A percentile compares a stretch with the other conserved stretches of the same genome.
phyloP scores from a whole-genome alignment of 805 yeast genomes.

The Kregervanrija pseudodelftensis region DNA sequence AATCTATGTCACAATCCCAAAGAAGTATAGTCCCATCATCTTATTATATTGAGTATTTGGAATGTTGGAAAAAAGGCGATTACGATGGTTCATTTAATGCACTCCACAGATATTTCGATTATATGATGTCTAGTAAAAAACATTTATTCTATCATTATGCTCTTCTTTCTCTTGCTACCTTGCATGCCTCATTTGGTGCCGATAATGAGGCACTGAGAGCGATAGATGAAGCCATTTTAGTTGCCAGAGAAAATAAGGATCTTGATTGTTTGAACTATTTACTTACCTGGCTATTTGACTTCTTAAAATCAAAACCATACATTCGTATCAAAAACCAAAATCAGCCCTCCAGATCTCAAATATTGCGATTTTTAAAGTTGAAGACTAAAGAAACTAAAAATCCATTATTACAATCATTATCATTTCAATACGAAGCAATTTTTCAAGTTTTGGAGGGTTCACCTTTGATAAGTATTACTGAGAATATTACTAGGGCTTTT shows the following conservation, averaged over 20 bases:
- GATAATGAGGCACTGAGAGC: constrained; percentile 66
- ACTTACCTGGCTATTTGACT: constrained; percentile 67
- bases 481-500: constrained; percentile 49
- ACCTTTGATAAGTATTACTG: constrained; percentile 37
- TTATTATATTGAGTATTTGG: constrained; percentile 55
- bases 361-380: constrained; percentile 52
- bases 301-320: constrained; percentile 61
- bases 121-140: constrained; percentile 61
- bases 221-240: constrained; percentile 79
- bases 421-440: constrained; percentile 59
- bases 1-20: constrained; percentile 41
- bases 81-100: constrained; percentile 55
- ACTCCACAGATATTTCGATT: constrained; percentile 60
- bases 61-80: constrained; percentile 49
- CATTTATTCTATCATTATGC: constrained; percentile 72
- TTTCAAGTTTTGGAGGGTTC: constrained; percentile 48
- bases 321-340: constrained; percentile 31
- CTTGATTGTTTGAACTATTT: constrained; percentile 63
- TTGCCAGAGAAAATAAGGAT: constrained; percentile 83
- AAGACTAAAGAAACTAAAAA: constrained; percentile 45
- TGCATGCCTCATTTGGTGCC: constrained; percentile 64
- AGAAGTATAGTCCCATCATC: constrained; percentile 36
- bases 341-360: constrained; percentile 50
- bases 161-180: constrained; percentile 59
- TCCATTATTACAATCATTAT: constrained; percentile 45